phyloP scores from a whole-genome alignment of 2,329 filamentous ascomycete species.

The Diaporthe caulivora region DNA sequence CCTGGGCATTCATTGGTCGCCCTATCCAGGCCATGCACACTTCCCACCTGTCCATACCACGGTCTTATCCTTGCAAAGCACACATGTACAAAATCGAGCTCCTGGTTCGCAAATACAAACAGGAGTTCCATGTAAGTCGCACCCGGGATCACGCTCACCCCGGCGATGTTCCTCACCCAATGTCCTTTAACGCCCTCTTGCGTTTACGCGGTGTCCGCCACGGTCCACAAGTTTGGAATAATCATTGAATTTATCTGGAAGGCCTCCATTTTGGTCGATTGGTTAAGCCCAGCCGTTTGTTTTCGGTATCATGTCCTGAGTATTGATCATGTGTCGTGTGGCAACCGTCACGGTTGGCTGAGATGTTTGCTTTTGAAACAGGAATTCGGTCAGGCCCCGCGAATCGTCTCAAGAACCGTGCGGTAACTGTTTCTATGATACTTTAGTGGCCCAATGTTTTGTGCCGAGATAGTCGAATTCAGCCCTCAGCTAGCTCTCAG shows the following conservation, averaged over 20 bases:
- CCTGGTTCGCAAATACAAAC: neutral
- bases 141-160: neutral
- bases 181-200: no score
- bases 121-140: neutral
- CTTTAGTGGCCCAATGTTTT: neutral
- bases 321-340: no score
- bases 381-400: neutral
- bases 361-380: neutral
- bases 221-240: no score
- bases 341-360: neutral
- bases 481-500: neutral
- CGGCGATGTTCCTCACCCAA: neutral
- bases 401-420: neutral
- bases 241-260: no score
- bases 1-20: neutral
- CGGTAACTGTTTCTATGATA: neutral
- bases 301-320: no score
- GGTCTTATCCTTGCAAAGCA: neutral
- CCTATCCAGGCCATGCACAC: neutral
- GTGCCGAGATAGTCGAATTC: neutral
- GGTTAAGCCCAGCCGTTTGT: no score
- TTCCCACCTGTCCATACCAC: neutral
- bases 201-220: no score
- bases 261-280: no score
- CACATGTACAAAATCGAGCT: no score